Evolutionary conservation across 1,139 yeast species (phyloP), one percentile per base, ranked within the genome.

Genomic region (Geotrichum australiense): DNA sequence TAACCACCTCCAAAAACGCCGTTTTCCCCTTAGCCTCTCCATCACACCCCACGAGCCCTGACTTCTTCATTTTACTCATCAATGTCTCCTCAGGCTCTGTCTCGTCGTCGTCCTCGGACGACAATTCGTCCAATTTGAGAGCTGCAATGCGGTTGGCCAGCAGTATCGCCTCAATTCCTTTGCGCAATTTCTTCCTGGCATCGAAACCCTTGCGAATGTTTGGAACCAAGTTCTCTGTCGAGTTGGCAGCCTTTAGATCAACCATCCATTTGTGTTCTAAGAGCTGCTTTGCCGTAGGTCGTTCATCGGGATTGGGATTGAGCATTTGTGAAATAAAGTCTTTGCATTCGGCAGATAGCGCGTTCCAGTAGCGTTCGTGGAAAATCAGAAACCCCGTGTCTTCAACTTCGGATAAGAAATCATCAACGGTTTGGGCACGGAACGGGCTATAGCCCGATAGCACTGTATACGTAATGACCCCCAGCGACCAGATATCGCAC

Each of bases 361-460:
- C 74, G 49, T 71, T 72, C 97, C 97, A 91, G 64, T 87, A 86
- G 51, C 80, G 84, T 28, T 78, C 78, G 59, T 87, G 95, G 68
- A 91, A 91, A 2, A 80, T 74, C 24, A 87, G 91, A 3, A 71
- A 72, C 45, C 58, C 58, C 16, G 62, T 65, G 5, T 82, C 86
- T 50, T 80, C 76, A 39, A 86, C 94, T 59, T 89, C 97, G 39
- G 73, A 74, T 39, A 89, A 64, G 57, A 89, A 89, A 50, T 84
- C 94, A 42, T 73, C 74, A 3, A 83, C 86, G 45, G 76, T 81
- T 56, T 89, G 96, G 1, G 95, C 78, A 39, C 89, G 68, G 64
- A 89, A 87, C 3, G 97, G 96, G 6, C 94, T 81, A 61, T 87
- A 87, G 1, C 98, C 98, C 55, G 94, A 86, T 40, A 91, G 70